Percentiles rank a stretch among this genome's conserved stretches.
phyloP scores from a whole-genome alignment of 352 stramenopile species.

The Pythium pectinolyticum region DNA sequence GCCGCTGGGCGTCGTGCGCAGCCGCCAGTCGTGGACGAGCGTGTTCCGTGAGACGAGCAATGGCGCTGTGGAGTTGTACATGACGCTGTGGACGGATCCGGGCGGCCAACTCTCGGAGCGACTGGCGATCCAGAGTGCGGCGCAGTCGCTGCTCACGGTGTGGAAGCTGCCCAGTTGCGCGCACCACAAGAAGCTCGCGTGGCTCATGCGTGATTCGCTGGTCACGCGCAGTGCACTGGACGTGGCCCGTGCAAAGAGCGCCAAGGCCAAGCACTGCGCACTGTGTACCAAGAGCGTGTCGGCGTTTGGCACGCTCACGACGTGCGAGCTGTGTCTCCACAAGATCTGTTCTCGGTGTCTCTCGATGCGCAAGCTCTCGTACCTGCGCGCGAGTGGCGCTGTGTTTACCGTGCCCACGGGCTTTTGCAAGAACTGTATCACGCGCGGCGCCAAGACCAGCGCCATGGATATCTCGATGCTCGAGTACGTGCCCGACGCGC shows the following conservation, averaged over 20 bases:
- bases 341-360: constrained; percentile 35
- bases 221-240: constrained; percentile 13
- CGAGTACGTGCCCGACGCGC: constrained; percentile 25
- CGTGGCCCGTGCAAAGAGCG: too few species aligned
- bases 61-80: constrained; percentile 22
- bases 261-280: constrained; percentile 23
- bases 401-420: constrained; percentile 23
- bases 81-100: constrained; percentile 7
- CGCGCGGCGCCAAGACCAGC: constrained; percentile 20
- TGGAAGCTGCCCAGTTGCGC: constrained; percentile 28
- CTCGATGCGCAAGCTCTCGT: constrained; percentile 28
- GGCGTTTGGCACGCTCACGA: constrained; percentile 28
- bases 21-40: constrained; percentile 15
- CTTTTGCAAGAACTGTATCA: constrained; percentile 39
- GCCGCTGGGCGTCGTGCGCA: constrained; percentile 18
- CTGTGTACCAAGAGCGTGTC: constrained; percentile 30
- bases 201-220: constrained; percentile 23
- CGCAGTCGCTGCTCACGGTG: constrained; percentile 22
- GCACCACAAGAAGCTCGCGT: constrained; percentile 42
- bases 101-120: constrained; percentile 16
- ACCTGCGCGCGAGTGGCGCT: constrained; percentile 16
- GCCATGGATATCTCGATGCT: constrained; percentile 26
- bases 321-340: constrained; percentile 29
- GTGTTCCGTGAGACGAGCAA: constrained; percentile 14
- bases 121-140: constrained; percentile 17